phyloP scores from a whole-genome alignment of 108 stramenopile species.

The Tribonema minus region DNA sequence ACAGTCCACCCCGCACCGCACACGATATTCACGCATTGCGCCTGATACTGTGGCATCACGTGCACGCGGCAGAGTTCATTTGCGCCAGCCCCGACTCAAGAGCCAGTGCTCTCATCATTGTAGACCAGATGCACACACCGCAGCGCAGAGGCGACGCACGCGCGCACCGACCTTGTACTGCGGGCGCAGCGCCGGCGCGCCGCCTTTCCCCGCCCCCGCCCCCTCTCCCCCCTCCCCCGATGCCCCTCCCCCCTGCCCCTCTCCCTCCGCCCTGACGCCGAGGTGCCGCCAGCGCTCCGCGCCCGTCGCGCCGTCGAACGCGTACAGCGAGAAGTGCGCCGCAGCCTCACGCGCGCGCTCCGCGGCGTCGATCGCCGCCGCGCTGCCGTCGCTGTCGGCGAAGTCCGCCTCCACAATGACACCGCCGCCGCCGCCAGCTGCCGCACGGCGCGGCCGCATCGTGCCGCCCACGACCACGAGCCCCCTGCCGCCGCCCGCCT shows the following conservation, averaged over 20 bases:
- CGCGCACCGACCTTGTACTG: too few relatives aligned
- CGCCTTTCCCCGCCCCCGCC: neutral
- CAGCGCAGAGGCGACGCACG: too few relatives aligned
- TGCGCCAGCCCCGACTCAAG: too few relatives aligned
- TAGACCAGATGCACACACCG: too few relatives aligned
- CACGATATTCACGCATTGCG: too few relatives aligned
- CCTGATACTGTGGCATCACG: too few relatives aligned
- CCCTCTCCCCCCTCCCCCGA: neutral
- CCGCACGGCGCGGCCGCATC: conserved; percentile 10
- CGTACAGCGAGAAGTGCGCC: conserved; percentile 27
- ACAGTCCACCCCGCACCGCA: too few relatives aligned
- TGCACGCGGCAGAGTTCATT: too few relatives aligned
- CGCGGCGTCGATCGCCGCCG: neutral
- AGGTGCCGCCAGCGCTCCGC: conserved; percentile 19
- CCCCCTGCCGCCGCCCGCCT: neutral
- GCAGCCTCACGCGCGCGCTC: neutral
- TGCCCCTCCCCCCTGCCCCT: neutral
- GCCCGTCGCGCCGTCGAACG: conserved; percentile 10
- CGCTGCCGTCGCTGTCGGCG: conserved; percentile 4
- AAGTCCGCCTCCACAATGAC: neutral
- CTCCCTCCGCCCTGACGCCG: neutral
- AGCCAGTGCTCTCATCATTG: too few relatives aligned
- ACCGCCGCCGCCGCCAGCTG: neutral
- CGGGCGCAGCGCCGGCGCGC: too few relatives aligned
- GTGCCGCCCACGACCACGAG: conserved; percentile 13